A percentile compares a stretch with the other conserved stretches of the same genome.
Evolutionary conservation across 257 asterid species (phyloP).

Genomic region (Datura wrightii): DNA sequence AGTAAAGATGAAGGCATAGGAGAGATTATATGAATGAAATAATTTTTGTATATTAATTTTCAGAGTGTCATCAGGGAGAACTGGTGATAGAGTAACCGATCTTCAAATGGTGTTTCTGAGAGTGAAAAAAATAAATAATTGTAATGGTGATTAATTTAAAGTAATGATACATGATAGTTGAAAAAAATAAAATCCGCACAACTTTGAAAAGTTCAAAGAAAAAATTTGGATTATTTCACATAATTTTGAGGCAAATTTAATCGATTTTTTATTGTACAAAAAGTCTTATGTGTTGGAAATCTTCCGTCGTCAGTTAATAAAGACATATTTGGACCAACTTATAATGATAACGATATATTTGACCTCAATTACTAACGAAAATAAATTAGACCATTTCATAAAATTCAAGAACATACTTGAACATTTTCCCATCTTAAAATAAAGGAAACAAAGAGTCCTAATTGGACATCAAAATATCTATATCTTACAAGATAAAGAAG

Average conservation of each 20-base stretch:
- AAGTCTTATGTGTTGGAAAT: not conserved
- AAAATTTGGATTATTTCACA: not conserved
- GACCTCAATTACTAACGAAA: not conserved
- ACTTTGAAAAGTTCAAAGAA: not conserved
- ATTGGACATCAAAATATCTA: slow-evolving; percentile 15
- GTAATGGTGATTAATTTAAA: not conserved
- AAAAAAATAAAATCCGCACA: not conserved
- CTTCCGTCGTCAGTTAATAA: not conserved
- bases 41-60: too few relatives aligned
- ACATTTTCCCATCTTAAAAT: not conserved
- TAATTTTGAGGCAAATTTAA: too few relatives aligned
- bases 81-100: too few relatives aligned
- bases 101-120: too few relatives aligned
- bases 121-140: not conserved
- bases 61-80: too few relatives aligned
- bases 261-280: too few relatives aligned
- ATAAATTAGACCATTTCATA: not conserved
- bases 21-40: too few relatives aligned
- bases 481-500: not conserved
- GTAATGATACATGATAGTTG: not conserved
- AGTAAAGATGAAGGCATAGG: too few relatives aligned
- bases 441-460: not conserved
- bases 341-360: not conserved
- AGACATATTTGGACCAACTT: not conserved
- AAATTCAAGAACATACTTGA: not conserved